Percentiles rank a stretch among this genome's conserved stretches.
Evolutionary conservation across 176 grass and related monocot species (phyloP).

Genomic region (Carex pumila): DNA sequence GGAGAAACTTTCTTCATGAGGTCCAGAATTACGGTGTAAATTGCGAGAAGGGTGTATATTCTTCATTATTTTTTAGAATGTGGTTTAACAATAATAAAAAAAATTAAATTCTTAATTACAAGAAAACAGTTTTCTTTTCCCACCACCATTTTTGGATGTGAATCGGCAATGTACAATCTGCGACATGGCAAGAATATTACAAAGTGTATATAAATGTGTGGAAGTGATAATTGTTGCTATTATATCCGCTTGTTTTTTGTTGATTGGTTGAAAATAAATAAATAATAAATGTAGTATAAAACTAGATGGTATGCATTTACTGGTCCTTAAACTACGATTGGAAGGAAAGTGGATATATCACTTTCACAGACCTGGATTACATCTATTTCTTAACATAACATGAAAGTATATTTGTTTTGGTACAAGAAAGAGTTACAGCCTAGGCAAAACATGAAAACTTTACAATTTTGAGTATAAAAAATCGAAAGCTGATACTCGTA

Average conservation of each 20-base stretch:
- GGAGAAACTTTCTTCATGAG: conserved; percentile 8
- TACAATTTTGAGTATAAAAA: not conserved
- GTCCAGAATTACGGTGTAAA: not conserved
- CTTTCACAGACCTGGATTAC: not conserved
- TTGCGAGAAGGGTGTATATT: not conserved
- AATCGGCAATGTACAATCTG: not conserved
- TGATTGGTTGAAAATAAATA: not conserved
- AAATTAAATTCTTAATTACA: not conserved
- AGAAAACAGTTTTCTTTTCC: not conserved
- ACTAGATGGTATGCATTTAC: not conserved
- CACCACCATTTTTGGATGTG: not conserved
- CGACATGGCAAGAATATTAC: not conserved
- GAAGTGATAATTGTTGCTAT: not conserved
- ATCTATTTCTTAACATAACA: not conserved
- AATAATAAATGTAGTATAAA: no score
- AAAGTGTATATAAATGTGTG: not conserved
- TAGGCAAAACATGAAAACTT: not conserved
- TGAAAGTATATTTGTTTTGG: not conserved
- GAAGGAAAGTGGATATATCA: not conserved
- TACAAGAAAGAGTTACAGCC: not conserved
- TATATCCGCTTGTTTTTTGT: not conserved
- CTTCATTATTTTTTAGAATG: not conserved
- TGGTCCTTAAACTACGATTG: not conserved
- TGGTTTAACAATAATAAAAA: not conserved
- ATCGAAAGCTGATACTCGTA: not conserved